Evolutionary conservation across 768 basidiomycete species (phyloP).

Genomic region (Tulasnella sp.): DNA sequence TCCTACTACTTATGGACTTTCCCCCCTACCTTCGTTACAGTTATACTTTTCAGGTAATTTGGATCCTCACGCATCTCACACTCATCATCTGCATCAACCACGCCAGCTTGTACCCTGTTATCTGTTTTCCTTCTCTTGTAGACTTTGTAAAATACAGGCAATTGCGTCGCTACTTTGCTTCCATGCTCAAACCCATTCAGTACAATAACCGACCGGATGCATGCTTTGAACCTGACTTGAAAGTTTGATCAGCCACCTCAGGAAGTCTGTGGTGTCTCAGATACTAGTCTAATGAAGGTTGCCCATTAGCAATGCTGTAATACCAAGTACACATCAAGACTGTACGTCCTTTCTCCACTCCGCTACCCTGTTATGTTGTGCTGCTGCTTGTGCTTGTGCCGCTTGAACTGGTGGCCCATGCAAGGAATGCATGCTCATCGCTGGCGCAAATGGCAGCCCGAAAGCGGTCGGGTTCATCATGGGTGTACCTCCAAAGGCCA

Average conservation of each 20-base stretch:
- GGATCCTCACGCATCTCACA: neutral
- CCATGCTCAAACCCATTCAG: neutral
- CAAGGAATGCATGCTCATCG: slow-evolving; percentile 28
- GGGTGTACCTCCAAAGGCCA: slow-evolving; percentile 47
- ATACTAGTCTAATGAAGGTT: too few species aligned
- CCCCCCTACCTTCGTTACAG: neutral
- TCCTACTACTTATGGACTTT: neutral
- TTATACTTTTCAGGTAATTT: neutral
- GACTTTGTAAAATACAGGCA: neutral
- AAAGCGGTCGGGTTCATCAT: slow-evolving; percentile 42
- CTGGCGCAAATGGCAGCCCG: slow-evolving; percentile 48
- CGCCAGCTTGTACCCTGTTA: neutral
- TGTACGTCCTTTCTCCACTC: slow-evolving; percentile 69
- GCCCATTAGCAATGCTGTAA: too few species aligned
- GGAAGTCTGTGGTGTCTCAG: too few species aligned
- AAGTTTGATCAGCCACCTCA: too few species aligned
- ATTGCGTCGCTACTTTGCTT: too few species aligned
- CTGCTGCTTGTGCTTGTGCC: slow-evolving; percentile 3
- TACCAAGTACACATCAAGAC: too few species aligned
- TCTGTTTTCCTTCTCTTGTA: slow-evolving; percentile 22
- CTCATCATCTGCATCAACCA: neutral
- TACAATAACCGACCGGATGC: too few species aligned
- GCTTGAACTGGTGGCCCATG: neutral
- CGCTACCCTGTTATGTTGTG: slow-evolving; percentile 42
- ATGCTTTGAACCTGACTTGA: too few species aligned